A percentile compares a stretch with the other conserved stretches of the same genome.
Conservation (phyloP, 768 basidiomycete genomes). For the Clitopilus passeckerianus region DNA sequence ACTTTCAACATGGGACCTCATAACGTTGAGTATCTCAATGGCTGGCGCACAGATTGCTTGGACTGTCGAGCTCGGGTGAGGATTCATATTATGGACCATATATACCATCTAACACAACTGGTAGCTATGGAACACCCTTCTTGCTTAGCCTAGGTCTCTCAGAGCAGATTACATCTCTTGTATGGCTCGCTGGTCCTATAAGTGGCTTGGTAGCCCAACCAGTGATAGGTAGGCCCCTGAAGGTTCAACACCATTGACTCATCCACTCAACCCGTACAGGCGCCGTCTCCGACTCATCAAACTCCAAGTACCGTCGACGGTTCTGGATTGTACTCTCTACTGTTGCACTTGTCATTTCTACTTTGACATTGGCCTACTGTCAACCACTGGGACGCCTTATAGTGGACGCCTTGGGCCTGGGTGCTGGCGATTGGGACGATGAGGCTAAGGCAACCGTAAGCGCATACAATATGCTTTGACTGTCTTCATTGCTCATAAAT, state of each 20-base stretch:
- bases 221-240: constrained; percentile 71
- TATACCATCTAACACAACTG: constrained; percentile 9
- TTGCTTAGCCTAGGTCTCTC: constrained; percentile 66
- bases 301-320: constrained; percentile 84
- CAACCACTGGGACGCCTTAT: constrained; percentile 63
- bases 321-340: constrained; percentile 95
- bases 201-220: constrained; percentile 95
- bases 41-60: constrained; percentile 92
- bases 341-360: constrained; percentile 70
- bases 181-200: constrained; percentile 95
- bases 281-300: constrained; percentile 92
- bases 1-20: constrained; percentile 63
- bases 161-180: constrained; percentile 87
- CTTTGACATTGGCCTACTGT: constrained; percentile 80
- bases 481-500: neutral
- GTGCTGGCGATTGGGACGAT: constrained; percentile 87
- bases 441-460: constrained; percentile 56
- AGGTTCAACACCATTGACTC: constrained; percentile 15
- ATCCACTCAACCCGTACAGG: constrained; percentile 45
- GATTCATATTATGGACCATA: constrained; percentile 5
- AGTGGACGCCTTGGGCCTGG: constrained; percentile 72
- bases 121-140: constrained; percentile 94
- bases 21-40: constrained; percentile 87
- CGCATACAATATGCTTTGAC: constrained; percentile 1
- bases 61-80: constrained; percentile 92